Evolutionary conservation across 805 yeast species (phyloP).

Genomic region (Wickerhamomyces mucosus): DNA sequence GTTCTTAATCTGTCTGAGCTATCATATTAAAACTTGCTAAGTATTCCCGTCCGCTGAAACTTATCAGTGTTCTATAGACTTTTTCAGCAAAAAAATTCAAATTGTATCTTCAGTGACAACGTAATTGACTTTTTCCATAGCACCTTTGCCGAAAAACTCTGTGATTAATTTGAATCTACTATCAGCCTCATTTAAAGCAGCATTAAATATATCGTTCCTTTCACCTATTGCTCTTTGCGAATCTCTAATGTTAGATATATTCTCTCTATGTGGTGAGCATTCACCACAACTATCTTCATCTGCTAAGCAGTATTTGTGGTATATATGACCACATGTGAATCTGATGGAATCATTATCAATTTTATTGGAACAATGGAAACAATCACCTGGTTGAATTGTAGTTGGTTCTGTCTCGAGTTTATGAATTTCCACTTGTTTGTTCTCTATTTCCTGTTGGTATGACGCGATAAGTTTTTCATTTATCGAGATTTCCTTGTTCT

Average conservation of each 20-base stretch:
- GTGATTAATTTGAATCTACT: conserved; percentile 68
- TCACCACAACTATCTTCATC: conserved; percentile 60
- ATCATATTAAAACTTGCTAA: no score
- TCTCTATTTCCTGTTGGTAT: conserved; percentile 56
- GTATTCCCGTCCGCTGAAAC: no score
- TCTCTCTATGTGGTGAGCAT: conserved; percentile 65
- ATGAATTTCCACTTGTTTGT: conserved; percentile 43
- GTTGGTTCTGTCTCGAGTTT: conserved; percentile 29
- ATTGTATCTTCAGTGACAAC: no score
- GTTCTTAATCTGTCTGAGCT: no score
- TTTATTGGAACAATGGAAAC: conserved; percentile 23
- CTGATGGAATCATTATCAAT: conserved; percentile 75
- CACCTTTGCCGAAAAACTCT: conserved; percentile 85
- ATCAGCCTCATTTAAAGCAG: conserved; percentile 34
- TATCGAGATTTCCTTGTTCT: conserved; percentile 58
- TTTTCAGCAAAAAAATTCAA: no score
- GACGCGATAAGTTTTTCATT: conserved; percentile 57
- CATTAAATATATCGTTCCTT: conserved; percentile 52
- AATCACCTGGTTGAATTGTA: conserved; percentile 28
- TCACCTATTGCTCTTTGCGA: conserved; percentile 56
- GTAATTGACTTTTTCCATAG: conserved; percentile 41
- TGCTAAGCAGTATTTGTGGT: conserved; percentile 70
- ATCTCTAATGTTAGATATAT: conserved; percentile 45
- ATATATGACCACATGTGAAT: conserved; percentile 80
- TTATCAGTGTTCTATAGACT: no score